Percentiles rank a stretch among this genome's conserved stretches.
These are phyloP conservation scores for Cytospora mali DNA, from an alignment of 2,329 filamentous ascomycete genomes.

Conservation along the genomic window DNA sequence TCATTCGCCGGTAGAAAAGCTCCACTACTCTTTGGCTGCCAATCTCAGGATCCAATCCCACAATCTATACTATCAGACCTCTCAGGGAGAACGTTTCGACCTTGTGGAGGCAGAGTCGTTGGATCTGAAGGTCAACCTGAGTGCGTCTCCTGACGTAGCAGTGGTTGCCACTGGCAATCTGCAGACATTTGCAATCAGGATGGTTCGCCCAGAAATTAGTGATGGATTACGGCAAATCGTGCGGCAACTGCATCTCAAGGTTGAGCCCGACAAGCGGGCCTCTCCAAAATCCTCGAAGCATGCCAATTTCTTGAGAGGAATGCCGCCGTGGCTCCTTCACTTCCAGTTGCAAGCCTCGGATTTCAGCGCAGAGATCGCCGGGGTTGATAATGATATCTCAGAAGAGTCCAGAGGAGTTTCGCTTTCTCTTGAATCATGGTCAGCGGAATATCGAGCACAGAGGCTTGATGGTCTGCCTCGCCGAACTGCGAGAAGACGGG, in stretches of 20 bases:
- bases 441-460: slow-evolving; percentile 84
- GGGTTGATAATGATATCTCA: slow-evolving; percentile 82
- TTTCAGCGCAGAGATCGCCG: slow-evolving; percentile 88
- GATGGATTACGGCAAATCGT: slow-evolving; percentile 92
- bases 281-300: slow-evolving; percentile 53
- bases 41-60: slow-evolving; percentile 84
- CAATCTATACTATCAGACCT: slow-evolving; percentile 92
- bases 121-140: slow-evolving; percentile 83
- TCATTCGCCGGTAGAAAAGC: slow-evolving; percentile 81
- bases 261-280: slow-evolving; percentile 63
- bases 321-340: slow-evolving; percentile 84
- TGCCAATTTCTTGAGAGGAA: slow-evolving; percentile 71
- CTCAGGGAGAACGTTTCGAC: slow-evolving; percentile 79
- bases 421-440: slow-evolving; percentile 84
- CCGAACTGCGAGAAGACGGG: slow-evolving; percentile 66
- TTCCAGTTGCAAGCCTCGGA: slow-evolving; percentile 85
- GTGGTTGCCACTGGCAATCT: slow-evolving; percentile 79
- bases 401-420: slow-evolving; percentile 80
- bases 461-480: slow-evolving; percentile 67
- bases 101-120: slow-evolving; percentile 85
- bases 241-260: slow-evolving; percentile 73
- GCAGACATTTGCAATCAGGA: slow-evolving; percentile 84
- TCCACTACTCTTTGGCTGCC: slow-evolving; percentile 84
- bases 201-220: slow-evolving; percentile 90
- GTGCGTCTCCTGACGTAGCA: slow-evolving; percentile 80